Conservation (phyloP, 441 rosid genomes). For the Manihot esculenta region DNA sequence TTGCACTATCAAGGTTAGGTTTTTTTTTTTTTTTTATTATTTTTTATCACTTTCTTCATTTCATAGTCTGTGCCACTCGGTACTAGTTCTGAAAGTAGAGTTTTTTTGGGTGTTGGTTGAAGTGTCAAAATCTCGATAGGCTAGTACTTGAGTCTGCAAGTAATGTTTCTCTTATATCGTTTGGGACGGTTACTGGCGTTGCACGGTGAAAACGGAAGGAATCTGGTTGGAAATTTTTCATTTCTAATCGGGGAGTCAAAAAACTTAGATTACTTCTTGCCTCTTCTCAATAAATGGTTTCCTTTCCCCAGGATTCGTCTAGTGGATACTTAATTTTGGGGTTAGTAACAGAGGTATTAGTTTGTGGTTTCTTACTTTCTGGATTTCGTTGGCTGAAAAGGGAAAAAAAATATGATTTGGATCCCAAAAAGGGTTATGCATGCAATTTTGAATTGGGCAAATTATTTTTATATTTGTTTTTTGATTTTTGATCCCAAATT, state of each 20-base stretch:
- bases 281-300: neutral
- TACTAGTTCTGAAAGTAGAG: slow-evolving; percentile 19
- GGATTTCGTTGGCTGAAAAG: slow-evolving; percentile 1
- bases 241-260: slow-evolving; percentile 3
- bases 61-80: slow-evolving; percentile 6
- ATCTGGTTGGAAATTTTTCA: neutral
- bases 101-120: slow-evolving; percentile 32
- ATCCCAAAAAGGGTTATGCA: neutral
- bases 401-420: neutral
- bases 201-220: slow-evolving; percentile 17
- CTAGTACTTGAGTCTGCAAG: slow-evolving; percentile 29
- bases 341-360: slow-evolving; percentile 15
- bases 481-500: slow-evolving; percentile 7
- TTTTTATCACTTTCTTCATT: neutral
- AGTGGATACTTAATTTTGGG: slow-evolving; percentile 10
- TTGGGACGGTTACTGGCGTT: slow-evolving; percentile 25
- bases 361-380: slow-evolving; percentile 13
- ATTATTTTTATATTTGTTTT: neutral
- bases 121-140: slow-evolving; percentile 41
- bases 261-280: slow-evolving; percentile 9
- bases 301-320: neutral
- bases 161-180: slow-evolving; percentile 28
- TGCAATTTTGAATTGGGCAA: neutral
- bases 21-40: slow-evolving; percentile 2
- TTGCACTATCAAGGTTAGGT: slow-evolving; percentile 29